Percentiles rank a stretch among this genome's conserved stretches.
Evolutionary conservation across 768 basidiomycete genomes (phyloP).

Genomic region (Hirschioporus abietinus): DNA sequence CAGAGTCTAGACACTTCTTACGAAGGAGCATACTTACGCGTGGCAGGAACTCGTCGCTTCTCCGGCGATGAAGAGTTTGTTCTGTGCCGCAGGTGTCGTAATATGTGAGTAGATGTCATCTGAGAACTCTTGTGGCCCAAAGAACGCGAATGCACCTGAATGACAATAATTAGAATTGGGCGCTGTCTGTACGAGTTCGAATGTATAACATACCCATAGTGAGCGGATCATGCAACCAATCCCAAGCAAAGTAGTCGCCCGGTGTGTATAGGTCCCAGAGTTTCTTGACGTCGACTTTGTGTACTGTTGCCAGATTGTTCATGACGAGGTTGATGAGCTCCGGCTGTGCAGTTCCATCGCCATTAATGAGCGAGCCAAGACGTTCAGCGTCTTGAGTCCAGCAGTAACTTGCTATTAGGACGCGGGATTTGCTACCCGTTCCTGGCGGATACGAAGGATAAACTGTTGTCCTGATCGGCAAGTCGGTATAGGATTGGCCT

Average conservation of each 20-base stretch:
- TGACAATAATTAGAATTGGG: not conserved
- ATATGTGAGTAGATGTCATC: slow-evolving; percentile 4
- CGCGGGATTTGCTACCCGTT: slow-evolving; percentile 17
- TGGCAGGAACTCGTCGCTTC: not conserved
- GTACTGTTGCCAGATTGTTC: slow-evolving; percentile 26
- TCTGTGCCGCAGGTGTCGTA: not conserved
- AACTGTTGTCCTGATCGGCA: slow-evolving; percentile 34
- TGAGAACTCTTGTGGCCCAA: slow-evolving; percentile 34
- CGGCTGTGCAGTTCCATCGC: not conserved
- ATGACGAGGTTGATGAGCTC: slow-evolving; percentile 23
- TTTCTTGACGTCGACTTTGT: slow-evolving; percentile 15
- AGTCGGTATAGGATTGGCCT: slow-evolving; percentile 38
- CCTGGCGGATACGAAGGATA: slow-evolving; percentile 37
- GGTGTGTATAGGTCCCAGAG: slow-evolving; percentile 20
- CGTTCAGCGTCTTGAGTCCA: slow-evolving; percentile 29
- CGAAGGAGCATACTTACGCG: not conserved
- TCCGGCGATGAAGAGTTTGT: not conserved
- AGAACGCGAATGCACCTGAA: slow-evolving; percentile 35
- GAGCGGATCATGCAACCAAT: slow-evolving; percentile 29
- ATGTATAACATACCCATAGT: slow-evolving; percentile 28
- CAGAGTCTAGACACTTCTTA: not conserved
- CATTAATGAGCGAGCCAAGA: slow-evolving; percentile 29
- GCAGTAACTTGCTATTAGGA: slow-evolving; percentile 36
- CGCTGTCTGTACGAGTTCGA: not conserved
- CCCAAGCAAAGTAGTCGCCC: slow-evolving; percentile 19